Conservation (phyloP, 2,329 filamentous ascomycete species). For the Microdochium paspali region DNA sequence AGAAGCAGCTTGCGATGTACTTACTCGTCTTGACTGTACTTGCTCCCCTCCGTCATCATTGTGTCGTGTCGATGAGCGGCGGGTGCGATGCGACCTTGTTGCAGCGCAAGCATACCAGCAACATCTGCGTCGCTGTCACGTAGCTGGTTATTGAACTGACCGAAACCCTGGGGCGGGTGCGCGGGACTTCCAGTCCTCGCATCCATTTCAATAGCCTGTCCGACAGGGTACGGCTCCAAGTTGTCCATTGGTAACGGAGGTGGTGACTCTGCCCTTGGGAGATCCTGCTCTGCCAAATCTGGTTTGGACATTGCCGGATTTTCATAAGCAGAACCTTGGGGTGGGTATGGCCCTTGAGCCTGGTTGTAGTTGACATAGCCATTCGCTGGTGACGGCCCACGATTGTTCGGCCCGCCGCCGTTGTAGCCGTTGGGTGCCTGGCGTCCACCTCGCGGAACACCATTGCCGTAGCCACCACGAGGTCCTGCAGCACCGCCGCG, state of each 20-base stretch:
- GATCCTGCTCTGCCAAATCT: conserved; percentile 22
- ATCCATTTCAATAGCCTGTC: conserved; percentile 75
- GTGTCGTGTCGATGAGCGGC: conserved; percentile 35
- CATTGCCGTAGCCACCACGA: conserved; percentile 18
- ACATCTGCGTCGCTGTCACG: conserved; percentile 63
- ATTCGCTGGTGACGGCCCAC: conserved; percentile 16
- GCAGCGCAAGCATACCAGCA: conserved; percentile 63
- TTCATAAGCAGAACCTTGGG: conserved; percentile 24
- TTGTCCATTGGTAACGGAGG: conserved; percentile 46
- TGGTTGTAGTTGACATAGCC: conserved; percentile 16
- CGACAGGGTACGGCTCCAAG: conserved; percentile 27
- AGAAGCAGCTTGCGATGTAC: conserved; percentile 19
- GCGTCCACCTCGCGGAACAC: conserved; percentile 25
- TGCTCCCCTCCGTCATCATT: conserved; percentile 57
- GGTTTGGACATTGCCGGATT: conserved; percentile 26
- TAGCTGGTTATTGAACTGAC: conserved; percentile 33
- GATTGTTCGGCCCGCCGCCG: conserved; percentile 27
- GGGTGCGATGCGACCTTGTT: conserved; percentile 38
- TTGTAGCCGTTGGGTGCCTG: conserved; percentile 35
- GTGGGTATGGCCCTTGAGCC: conserved; percentile 23
- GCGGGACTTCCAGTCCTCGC: conserved; percentile 48
- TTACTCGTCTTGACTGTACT: conserved; percentile 68
- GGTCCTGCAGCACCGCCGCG: conserved; percentile 19
- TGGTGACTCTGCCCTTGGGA: conserved; percentile 55
- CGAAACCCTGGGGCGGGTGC: conserved; percentile 29